Conservation (phyloP, 176 grass and related monocot genomes). For the Oryza nivara region DNA sequence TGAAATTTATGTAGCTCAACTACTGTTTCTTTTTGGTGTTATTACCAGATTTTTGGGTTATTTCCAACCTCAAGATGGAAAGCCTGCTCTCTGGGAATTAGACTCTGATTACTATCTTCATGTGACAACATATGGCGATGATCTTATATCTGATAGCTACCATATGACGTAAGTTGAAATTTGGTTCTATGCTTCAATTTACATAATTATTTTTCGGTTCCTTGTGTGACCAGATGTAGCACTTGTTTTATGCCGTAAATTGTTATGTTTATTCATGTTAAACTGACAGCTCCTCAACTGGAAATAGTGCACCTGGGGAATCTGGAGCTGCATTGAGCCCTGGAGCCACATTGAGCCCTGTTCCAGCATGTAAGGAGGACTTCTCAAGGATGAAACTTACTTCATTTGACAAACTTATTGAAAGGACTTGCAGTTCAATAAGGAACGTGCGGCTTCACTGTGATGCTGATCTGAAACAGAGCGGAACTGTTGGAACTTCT, state of each 20-base stretch:
- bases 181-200: slow-evolving; percentile 24
- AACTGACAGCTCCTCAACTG: slow-evolving; percentile 48
- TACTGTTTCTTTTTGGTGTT: slow-evolving; percentile 47
- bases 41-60: slow-evolving; percentile 91
- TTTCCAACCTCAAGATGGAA: slow-evolving; percentile 94
- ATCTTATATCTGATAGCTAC: slow-evolving; percentile 51
- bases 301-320: slow-evolving; percentile 33
- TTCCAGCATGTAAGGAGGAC: slow-evolving; percentile 84
- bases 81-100: slow-evolving; percentile 96
- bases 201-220: slow-evolving; percentile 2
- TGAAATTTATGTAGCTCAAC: slow-evolving; percentile 12
- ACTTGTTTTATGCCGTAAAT: slow-evolving; percentile 9
- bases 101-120: slow-evolving; percentile 99
- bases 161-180: slow-evolving; percentile 55
- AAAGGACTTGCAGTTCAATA: slow-evolving; percentile 73
- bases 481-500: slow-evolving; percentile 58
- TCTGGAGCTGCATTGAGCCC: slow-evolving; percentile 46
- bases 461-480: slow-evolving; percentile 61
- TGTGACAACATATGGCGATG: slow-evolving; percentile 74
- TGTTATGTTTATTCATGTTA: slow-evolving; percentile 21
- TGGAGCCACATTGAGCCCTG: slow-evolving; percentile 49
- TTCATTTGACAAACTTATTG: slow-evolving; percentile 90
- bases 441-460: slow-evolving; percentile 74
- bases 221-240: slow-evolving; percentile 9
- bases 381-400: slow-evolving; percentile 77